Evolutionary conservation across 1,139 yeast genomes (phyloP).

Genomic region (Kodamaea plutei): DNA sequence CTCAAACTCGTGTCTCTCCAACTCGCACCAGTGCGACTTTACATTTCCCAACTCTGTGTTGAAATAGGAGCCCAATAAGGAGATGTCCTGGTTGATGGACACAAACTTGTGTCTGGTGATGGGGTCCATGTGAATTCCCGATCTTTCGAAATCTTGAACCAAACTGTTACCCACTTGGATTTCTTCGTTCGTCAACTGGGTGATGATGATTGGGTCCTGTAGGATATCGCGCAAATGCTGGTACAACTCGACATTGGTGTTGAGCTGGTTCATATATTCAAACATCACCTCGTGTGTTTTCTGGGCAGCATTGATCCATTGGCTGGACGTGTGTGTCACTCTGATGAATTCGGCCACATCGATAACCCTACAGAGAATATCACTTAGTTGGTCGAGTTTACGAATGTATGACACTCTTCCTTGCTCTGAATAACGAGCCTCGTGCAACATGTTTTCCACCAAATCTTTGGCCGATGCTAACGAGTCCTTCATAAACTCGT

Average conservation of each 20-base stretch:
- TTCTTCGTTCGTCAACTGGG: constrained; percentile 62
- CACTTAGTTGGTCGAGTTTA: constrained; percentile 80
- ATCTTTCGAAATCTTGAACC: constrained; percentile 80
- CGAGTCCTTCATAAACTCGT: constrained; percentile 62
- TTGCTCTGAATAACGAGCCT: constrained; percentile 32
- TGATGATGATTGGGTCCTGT: constrained; percentile 32
- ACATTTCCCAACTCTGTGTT: constrained; percentile 50
- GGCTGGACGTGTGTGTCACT: constrained; percentile 75
- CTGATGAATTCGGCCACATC: constrained; percentile 93
- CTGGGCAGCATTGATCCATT: constrained; percentile 79
- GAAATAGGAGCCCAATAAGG: constrained; percentile 79
- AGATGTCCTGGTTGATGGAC: constrained; percentile 73
- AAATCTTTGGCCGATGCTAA: constrained; percentile 58
- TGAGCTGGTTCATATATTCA: constrained; percentile 89
- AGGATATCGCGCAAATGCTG: constrained; percentile 55
- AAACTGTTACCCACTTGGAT: constrained; percentile 75
- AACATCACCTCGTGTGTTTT: constrained; percentile 84
- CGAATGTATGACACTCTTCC: constrained; percentile 55
- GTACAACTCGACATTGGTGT: constrained; percentile 77
- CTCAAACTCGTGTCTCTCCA: constrained; percentile 30
- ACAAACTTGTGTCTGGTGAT: constrained; percentile 68
- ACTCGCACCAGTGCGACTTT: constrained; percentile 37
- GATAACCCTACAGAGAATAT: constrained; percentile 83
- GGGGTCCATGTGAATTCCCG: constrained; percentile 83
- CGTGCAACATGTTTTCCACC: constrained; percentile 51